Percentiles rank a stretch among this genome's conserved stretches.
phyloP scores from a whole-genome alignment of 768 basidiomycete genomes.

The Austroboletus eburneus region DNA sequence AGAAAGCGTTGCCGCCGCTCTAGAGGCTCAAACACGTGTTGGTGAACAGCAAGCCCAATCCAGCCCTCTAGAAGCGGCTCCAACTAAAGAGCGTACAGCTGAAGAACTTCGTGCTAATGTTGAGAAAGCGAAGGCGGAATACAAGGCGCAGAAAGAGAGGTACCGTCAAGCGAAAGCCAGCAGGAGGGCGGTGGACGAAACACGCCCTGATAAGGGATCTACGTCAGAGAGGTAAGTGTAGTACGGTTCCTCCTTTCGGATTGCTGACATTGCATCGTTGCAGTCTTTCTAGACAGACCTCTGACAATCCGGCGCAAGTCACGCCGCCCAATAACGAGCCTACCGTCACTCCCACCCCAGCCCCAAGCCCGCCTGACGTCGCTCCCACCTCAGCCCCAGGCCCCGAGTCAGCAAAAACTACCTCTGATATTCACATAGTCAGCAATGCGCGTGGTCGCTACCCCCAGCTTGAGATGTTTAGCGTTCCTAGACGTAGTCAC shows the following conservation, averaged over 20 bases:
- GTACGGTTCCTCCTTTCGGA: neutral
- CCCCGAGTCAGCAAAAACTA: conserved; percentile 11
- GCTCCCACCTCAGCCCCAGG: conserved; percentile 6
- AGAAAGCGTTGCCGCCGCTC: conserved; percentile 16
- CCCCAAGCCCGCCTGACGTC: conserved; percentile 8
- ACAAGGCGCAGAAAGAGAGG: conserved; percentile 66
- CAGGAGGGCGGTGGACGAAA: conserved; percentile 38
- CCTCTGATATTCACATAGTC: conserved; percentile 43
- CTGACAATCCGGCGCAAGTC: conserved; percentile 15
- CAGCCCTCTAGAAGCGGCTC: neutral
- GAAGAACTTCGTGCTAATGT: conserved; percentile 39
- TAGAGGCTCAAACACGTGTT: conserved; percentile 12
- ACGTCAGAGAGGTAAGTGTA: conserved; percentile 26
- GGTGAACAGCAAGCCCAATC: conserved; percentile 1
- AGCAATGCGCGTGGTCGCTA: conserved; percentile 59
- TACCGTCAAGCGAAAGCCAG: conserved; percentile 58
- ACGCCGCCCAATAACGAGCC: conserved; percentile 1
- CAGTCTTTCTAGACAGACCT: conserved; percentile 26
- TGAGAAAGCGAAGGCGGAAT: conserved; percentile 61
- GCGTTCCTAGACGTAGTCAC: conserved; percentile 46
- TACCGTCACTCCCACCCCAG: conserved; percentile 3
- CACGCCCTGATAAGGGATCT: conserved; percentile 15
- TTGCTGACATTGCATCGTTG: conserved; percentile 7
- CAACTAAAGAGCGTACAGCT: conserved; percentile 6
- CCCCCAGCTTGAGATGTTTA: conserved; percentile 61